Conservation (phyloP, 2,329 filamentous ascomycete species). For the Alternaria longipes region DNA sequence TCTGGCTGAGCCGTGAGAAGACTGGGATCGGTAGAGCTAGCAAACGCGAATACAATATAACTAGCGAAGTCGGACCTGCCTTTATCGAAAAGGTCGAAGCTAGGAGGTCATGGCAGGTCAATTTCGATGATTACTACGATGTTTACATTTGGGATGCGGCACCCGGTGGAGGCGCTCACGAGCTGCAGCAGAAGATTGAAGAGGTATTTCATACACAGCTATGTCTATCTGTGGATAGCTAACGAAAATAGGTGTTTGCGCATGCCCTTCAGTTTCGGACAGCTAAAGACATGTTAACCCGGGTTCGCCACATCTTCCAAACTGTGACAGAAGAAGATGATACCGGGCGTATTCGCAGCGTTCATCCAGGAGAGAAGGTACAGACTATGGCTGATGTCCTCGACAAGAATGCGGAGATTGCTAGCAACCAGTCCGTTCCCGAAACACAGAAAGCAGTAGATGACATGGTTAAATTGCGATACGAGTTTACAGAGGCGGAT, state of each 20-base stretch:
- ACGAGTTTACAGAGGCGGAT: slow-evolving; percentile 53
- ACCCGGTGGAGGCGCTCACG: slow-evolving; percentile 43
- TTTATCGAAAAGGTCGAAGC: slow-evolving; percentile 55
- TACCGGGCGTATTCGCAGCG: slow-evolving; percentile 48
- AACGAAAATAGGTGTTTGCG: slow-evolving; percentile 41
- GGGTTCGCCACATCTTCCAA: slow-evolving; percentile 47
- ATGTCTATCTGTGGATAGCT: not conserved
- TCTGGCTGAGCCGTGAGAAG: slow-evolving; percentile 54
- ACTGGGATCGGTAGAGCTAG: slow-evolving; percentile 52
- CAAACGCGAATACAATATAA: slow-evolving; percentile 51
- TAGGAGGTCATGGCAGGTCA: slow-evolving; percentile 50
- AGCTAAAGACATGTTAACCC: slow-evolving; percentile 45
- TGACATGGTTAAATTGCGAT: slow-evolving; percentile 28
- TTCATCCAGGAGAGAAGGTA: slow-evolving; percentile 47
- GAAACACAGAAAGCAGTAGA: slow-evolving; percentile 21
- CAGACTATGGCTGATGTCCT: slow-evolving; percentile 49
- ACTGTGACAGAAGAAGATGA: slow-evolving; percentile 50
- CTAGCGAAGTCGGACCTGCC: slow-evolving; percentile 45
- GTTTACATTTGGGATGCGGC: slow-evolving; percentile 54
- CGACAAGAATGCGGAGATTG: slow-evolving; percentile 23
- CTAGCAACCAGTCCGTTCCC: slow-evolving; percentile 15
- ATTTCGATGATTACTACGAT: slow-evolving; percentile 57
- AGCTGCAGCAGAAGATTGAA: slow-evolving; percentile 45
- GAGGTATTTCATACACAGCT: slow-evolving; percentile 30
- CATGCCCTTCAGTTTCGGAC: slow-evolving; percentile 49